phyloP scores from a whole-genome alignment of 352 stramenopile species.

The Phytophthora crassamura region DNA sequence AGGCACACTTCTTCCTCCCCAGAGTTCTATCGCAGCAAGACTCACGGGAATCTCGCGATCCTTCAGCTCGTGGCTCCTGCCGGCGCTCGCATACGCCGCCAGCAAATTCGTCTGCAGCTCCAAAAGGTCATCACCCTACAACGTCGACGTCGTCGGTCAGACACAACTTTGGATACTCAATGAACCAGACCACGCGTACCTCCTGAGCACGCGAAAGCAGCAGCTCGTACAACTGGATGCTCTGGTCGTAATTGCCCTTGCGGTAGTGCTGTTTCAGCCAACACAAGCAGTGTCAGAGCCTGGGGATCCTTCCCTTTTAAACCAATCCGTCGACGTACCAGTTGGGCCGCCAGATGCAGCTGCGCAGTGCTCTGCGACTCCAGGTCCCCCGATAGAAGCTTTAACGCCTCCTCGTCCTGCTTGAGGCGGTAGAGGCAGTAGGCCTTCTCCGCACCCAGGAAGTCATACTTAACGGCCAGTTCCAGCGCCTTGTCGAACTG shows the following conservation, averaged over 20 bases:
- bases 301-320: background rate
- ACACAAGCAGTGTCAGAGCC: slow-evolving; percentile 4
- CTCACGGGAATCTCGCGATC: slow-evolving; percentile 57
- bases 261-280: slow-evolving; percentile 63
- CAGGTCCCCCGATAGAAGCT: slow-evolving; percentile 41
- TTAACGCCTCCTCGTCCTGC: slow-evolving; percentile 71
- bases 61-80: slow-evolving; percentile 60
- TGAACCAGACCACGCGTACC: slow-evolving; percentile 25
- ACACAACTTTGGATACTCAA: background rate
- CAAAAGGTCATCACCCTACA: slow-evolving; percentile 67
- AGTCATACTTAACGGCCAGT: slow-evolving; percentile 73
- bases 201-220: slow-evolving; percentile 55
- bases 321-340: slow-evolving; percentile 40
- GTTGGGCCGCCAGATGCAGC: slow-evolving; percentile 74
- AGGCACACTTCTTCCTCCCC: background rate
- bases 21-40: background rate
- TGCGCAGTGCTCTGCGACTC: slow-evolving; percentile 48
- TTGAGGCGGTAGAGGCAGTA: slow-evolving; percentile 89
- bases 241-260: slow-evolving; percentile 62
- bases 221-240: slow-evolving; percentile 82
- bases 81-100: slow-evolving; percentile 73
- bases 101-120: slow-evolving; percentile 84
- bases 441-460: slow-evolving; percentile 65
- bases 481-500: slow-evolving; percentile 89
- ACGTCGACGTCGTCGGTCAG: background rate